Evolutionary conservation across 306 rosid genomes (phyloP).

Genomic region (Pyrus communis): DNA sequence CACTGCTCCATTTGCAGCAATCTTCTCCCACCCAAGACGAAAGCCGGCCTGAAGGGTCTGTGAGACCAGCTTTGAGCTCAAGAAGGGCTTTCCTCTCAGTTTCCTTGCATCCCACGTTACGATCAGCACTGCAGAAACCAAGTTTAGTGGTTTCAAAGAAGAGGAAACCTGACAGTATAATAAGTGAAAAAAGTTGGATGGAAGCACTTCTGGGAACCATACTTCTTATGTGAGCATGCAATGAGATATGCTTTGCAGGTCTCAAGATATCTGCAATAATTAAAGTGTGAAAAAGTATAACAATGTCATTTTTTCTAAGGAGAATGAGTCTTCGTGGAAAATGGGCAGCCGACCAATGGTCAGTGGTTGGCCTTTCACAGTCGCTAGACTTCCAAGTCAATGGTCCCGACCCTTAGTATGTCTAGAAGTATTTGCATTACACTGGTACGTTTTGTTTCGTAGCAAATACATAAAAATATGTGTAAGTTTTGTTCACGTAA

Average conservation of each 20-base stretch:
- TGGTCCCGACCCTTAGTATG: too few relatives aligned
- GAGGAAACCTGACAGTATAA: not conserved
- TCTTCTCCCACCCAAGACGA: constrained; percentile 7
- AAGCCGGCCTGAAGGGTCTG: constrained; percentile 3
- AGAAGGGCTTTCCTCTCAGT: constrained; percentile 13
- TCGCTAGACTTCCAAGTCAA: too few relatives aligned
- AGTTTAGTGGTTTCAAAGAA: not conserved
- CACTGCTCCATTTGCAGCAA: constrained; percentile 7
- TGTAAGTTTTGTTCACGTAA: too few relatives aligned
- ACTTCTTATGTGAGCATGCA: not conserved
- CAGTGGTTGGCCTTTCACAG: too few relatives aligned
- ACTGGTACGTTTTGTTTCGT: accelerated
- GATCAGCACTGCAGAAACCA: not conserved
- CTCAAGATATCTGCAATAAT: not conserved
- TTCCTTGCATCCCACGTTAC: not conserved
- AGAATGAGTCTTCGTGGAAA: too few relatives aligned
- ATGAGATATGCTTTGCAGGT: not conserved
- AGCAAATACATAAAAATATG: too few relatives aligned
- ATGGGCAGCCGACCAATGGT: too few relatives aligned
- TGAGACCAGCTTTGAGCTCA: not conserved
- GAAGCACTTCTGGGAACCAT: not conserved
- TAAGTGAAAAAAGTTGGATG: not conserved
- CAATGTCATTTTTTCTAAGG: too few relatives aligned
- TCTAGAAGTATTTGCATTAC: too few relatives aligned
- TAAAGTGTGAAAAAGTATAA: not conserved